These are phyloP conservation scores for Thraustochytrium sp. DNA, from an alignment of 352 stramenopile species.

Conservation along the genomic window DNA sequence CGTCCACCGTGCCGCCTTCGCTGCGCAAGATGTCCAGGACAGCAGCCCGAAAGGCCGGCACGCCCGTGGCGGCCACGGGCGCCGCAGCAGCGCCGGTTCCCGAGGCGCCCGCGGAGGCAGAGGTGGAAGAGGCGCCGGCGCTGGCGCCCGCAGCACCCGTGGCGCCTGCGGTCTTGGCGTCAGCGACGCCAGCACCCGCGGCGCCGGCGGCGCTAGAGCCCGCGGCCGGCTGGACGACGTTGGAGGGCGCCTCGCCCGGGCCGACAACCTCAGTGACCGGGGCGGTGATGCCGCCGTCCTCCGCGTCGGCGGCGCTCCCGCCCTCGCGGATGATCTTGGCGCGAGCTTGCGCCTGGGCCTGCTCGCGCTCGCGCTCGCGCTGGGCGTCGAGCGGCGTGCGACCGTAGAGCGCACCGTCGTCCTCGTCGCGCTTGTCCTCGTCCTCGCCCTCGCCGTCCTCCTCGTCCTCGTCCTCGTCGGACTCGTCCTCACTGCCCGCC, in stretches of 20 bases:
- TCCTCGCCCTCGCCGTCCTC: not conserved
- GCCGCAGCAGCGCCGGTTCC: not conserved
- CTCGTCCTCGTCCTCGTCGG: slow-evolving; percentile 1
- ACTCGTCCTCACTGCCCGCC: slow-evolving; percentile 1
- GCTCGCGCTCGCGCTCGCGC: not conserved
- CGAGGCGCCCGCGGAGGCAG: not conserved
- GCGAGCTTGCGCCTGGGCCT: not conserved
- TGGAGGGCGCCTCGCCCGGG: no score
- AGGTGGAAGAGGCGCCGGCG: not conserved
- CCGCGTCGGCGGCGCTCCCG: not conserved
- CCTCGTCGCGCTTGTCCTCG: not conserved
- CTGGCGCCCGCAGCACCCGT: not conserved
- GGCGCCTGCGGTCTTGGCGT: not conserved
- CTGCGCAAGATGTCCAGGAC: slow-evolving; percentile 16
- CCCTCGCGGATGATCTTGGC: slow-evolving; percentile 27
- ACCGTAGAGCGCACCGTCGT: not conserved
- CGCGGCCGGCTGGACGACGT: not conserved
- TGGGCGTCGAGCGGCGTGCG: not conserved
- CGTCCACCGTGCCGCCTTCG: slow-evolving; percentile 10
- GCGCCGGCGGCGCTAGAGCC: not conserved
- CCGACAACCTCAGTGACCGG: not conserved
- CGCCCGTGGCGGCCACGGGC: not conserved
- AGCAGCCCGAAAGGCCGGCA: not conserved
- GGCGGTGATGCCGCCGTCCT: not conserved
- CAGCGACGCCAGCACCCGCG: not conserved